phyloP scores from a whole-genome alignment of 345 rosid species.

The Sonneratia alba region DNA sequence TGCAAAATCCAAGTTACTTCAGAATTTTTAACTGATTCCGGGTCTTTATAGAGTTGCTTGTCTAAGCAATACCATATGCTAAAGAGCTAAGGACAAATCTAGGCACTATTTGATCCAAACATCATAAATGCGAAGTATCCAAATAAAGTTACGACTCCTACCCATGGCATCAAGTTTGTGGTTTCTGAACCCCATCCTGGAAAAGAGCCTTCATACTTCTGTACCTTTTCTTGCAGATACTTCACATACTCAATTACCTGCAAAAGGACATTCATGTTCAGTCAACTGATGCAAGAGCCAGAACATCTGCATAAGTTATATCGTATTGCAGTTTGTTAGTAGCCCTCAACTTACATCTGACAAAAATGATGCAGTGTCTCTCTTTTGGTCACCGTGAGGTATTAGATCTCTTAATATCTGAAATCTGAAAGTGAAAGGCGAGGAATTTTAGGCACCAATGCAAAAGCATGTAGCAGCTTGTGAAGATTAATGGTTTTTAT shows the following conservation, averaged over 20 bases:
- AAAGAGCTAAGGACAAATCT: background rate
- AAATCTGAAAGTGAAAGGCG: conserved; percentile 43
- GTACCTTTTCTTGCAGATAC: conserved; percentile 70
- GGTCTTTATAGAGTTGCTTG: background rate
- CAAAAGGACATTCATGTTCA: conserved; percentile 1
- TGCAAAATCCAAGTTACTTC: background rate
- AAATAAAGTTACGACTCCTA: conserved; percentile 14
- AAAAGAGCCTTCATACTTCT: conserved; percentile 74
- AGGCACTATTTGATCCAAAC: background rate
- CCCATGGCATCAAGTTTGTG: conserved; percentile 79
- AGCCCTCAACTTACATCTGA: conserved; percentile 50
- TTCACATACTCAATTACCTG: conserved; percentile 94
- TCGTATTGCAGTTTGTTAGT: background rate
- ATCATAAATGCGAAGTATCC: background rate
- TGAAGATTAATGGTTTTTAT: background rate
- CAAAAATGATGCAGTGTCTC: conserved; percentile 90
- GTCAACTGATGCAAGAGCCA: conserved; percentile 6
- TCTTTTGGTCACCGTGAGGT: conserved; percentile 80
- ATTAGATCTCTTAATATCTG: conserved; percentile 90
- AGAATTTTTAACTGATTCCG: background rate
- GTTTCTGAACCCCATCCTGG: conserved; percentile 82
- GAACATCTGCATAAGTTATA: background rate
- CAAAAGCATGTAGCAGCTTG: background rate
- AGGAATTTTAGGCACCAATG: background rate
- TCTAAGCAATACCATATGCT: background rate